Base-by-base conservation (phyloP, 305 asterid genomes). In the Fraxinus angustifolia region DNA sequence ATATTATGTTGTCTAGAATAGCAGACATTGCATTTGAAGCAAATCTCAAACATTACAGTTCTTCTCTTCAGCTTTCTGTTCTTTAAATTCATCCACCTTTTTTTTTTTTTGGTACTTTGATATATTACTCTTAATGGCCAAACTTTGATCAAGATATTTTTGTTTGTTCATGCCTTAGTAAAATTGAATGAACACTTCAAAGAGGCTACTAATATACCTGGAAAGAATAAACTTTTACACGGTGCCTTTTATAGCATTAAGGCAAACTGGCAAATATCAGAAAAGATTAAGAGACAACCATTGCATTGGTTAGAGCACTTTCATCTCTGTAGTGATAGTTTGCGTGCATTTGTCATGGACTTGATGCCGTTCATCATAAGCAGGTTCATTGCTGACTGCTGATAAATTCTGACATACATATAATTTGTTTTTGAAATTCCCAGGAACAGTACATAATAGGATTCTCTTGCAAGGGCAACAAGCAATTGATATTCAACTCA, bases 381-480 rank as follows among this genome's bases (percentile, higher is more conserved):
- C 58, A 76, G 78, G 40, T 82, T 53, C 78, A 80, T 48, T 45
- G 53, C 75, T 34, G 80, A 72, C 53, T 67, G 40, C 60, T 53
- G 80, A 83, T 53, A 40, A 26, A 48, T 36, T 17, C 82, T 85
- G 73, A 79, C 36, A 26, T 56, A 14, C 40, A 2, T 26, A 48
- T 76, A 45, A 75, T 76, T 28, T 53, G 6, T 70, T 78, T 76
- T 82, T 81, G 75, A 6, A 45, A 80, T 80, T 83, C 75, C 76
- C 79, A 93, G 99, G 92, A 87, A 90, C 89, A 80, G 85, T 87
- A 72, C 91, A 89, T 78, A 87, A 80, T 83, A 90, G 90, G 83
- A 71, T 88, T 80, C 84, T 95, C 31, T 76, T 82, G 81, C 94
- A 88, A 83, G 88, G 87, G 81, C 93, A 93, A 88, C 90, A 91